phyloP scores from a whole-genome alignment of 2,329 filamentous ascomycete species.

The Stenocarpella maydis region DNA sequence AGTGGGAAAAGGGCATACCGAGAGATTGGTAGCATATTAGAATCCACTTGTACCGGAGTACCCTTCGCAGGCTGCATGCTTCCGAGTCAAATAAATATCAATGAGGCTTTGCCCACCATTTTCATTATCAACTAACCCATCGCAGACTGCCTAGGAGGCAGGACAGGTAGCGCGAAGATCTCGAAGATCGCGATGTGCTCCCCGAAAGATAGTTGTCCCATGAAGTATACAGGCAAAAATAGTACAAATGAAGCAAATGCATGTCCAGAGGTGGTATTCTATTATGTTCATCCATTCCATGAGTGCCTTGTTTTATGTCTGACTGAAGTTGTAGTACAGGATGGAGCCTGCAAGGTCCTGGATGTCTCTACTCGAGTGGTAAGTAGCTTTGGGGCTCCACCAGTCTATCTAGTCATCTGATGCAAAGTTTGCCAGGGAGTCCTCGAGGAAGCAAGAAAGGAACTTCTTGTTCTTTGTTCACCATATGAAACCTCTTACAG shows the following conservation, averaged over 20 bases:
- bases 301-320: neutral
- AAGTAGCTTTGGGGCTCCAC: neutral
- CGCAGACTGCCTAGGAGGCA: neutral
- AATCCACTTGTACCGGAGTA: neutral
- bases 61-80: no score
- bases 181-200: neutral
- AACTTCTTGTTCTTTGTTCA: neutral
- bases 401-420: neutral
- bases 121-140: neutral
- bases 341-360: no score
- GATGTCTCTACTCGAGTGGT: neutral
- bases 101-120: no score
- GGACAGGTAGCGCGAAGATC: neutral
- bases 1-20: neutral
- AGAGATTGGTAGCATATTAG: neutral
- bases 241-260: neutral
- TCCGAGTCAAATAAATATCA: neutral
- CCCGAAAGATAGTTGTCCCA: no score
- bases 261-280: neutral
- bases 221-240: neutral
- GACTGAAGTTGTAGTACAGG: neutral
- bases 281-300: neutral
- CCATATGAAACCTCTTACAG: slow-evolving; percentile 57
- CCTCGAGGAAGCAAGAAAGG: neutral
- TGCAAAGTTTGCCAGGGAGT: neutral